Percentiles rank a stretch among this genome's conserved stretches.
Conservation (phyloP, 208 protist genomes). For the Wallacemonas collosoma region DNA sequence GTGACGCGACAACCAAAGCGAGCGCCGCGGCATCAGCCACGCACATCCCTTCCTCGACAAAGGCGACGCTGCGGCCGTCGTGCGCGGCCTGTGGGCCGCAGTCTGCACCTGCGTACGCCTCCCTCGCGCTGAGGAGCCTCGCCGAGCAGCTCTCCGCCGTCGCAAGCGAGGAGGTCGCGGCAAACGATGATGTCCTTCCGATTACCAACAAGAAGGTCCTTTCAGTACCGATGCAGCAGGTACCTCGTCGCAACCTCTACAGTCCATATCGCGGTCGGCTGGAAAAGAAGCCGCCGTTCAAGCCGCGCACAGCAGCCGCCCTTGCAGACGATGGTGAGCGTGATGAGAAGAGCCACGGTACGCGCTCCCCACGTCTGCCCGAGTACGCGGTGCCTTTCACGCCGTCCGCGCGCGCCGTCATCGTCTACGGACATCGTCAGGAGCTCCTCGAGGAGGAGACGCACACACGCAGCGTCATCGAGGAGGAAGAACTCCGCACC, state of each 20-base stretch:
- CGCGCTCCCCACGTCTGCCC: neutral
- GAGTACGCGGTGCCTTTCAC: conserved; percentile 22
- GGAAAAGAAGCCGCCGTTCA: conserved; percentile 17
- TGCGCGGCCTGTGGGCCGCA: conserved; percentile 36
- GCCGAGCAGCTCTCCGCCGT: conserved; percentile 3
- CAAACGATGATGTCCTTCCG: neutral
- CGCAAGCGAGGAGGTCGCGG: neutral
- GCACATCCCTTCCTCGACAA: neutral
- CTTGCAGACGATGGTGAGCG: neutral
- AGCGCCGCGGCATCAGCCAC: neutral
- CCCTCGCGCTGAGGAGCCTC: conserved; percentile 29
- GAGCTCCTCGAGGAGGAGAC: conserved; percentile 12
- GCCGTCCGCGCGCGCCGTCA: conserved; percentile 14
- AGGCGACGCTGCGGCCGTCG: conserved; percentile 29
- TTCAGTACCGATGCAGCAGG: conserved; percentile 16
- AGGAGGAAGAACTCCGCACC: conserved; percentile 4
- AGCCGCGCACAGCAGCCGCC: neutral
- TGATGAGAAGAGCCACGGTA: no score
- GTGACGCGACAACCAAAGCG: neutral
- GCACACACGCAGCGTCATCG: neutral
- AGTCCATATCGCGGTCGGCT: conserved; percentile 4
- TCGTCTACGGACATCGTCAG: conserved; percentile 8
- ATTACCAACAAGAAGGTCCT: neutral
- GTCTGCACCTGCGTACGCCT: conserved; percentile 25
- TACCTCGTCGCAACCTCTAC: conserved; percentile 34